Conservation (phyloP, 1,284 basidiomycete genomes). For the Malassezia sympodialis region DNA sequence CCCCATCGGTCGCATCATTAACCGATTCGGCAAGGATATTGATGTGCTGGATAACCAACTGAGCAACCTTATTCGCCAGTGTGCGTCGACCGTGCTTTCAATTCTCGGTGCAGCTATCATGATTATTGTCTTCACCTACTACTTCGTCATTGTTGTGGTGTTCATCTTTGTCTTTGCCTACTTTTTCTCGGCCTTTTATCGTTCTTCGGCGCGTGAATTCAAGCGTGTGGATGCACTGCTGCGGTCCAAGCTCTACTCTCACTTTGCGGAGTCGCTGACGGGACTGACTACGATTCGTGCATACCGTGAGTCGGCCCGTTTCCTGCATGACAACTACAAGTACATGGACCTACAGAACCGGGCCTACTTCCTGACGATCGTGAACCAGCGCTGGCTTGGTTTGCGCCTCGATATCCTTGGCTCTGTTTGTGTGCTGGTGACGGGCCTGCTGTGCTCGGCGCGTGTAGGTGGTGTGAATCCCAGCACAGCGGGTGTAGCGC, state of each 20-base stretch:
- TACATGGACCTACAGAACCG: slow-evolving; percentile 79
- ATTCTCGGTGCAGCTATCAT: slow-evolving; percentile 58
- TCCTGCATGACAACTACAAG: slow-evolving; percentile 55
- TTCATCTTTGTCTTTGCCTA: slow-evolving; percentile 38
- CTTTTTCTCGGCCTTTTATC: slow-evolving; percentile 63
- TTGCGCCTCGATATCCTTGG: slow-evolving; percentile 53
- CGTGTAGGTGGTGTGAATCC: slow-evolving; percentile 15
- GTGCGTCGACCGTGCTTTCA: slow-evolving; percentile 38
- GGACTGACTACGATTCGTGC: slow-evolving; percentile 79
- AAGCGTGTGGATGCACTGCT: slow-evolving; percentile 67
- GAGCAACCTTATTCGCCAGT: slow-evolving; percentile 44
- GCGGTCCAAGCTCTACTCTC: slow-evolving; percentile 64
- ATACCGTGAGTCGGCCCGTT: slow-evolving; percentile 52
- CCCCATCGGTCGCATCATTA: slow-evolving; percentile 74
- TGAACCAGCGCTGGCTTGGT: slow-evolving; percentile 77
- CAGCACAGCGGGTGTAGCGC: slow-evolving; percentile 35
- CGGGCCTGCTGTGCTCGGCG: slow-evolving; percentile 32
- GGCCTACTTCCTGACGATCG: slow-evolving; percentile 74
- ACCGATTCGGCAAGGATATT: slow-evolving; percentile 62
- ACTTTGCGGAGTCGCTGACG: slow-evolving; percentile 75
- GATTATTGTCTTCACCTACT: slow-evolving; percentile 61
- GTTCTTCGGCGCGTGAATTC: slow-evolving; percentile 74
- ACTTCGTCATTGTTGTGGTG: slow-evolving; percentile 56
- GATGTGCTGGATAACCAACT: slow-evolving; percentile 73
- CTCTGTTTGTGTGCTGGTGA: slow-evolving; percentile 37